Evolutionary conservation across 331 rosid species (phyloP).

Genomic region (Stylosanthes scabra): DNA sequence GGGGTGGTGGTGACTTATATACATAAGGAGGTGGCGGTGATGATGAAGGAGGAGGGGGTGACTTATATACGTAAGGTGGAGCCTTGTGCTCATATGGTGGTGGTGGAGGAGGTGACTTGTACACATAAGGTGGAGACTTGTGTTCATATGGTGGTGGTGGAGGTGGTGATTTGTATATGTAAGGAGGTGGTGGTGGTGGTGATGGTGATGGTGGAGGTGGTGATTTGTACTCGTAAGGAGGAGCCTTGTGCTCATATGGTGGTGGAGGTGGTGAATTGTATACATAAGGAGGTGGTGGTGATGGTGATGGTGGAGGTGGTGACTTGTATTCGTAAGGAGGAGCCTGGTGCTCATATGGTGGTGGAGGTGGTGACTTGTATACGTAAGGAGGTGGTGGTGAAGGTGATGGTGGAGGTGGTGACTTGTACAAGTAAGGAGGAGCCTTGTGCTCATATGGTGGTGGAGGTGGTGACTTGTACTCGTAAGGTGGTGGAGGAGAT

Average conservation of each 20-base stretch:
- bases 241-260: slow-evolving; percentile 38
- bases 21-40: slow-evolving; percentile 42
- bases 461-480: slow-evolving; percentile 44
- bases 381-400: slow-evolving; percentile 42
- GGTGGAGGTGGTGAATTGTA: slow-evolving; percentile 42
- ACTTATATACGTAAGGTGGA: slow-evolving; percentile 30
- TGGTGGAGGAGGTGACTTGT: slow-evolving; percentile 49
- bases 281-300: slow-evolving; percentile 21
- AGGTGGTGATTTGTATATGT: slow-evolving; percentile 42
- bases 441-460: slow-evolving; percentile 21
- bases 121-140: slow-evolving; percentile 26
- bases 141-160: slow-evolving; percentile 38
- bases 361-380: slow-evolving; percentile 49
- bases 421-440: slow-evolving; percentile 39
- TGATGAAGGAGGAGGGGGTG: slow-evolving; percentile 39
- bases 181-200: slow-evolving; percentile 42
- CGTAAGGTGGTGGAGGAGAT: slow-evolving; percentile 31
- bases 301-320: slow-evolving; percentile 24
- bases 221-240: slow-evolving; percentile 18
- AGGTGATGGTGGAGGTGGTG: slow-evolving; percentile 46
- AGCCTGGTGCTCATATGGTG: neutral
- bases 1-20: slow-evolving; percentile 25
- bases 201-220: slow-evolving; percentile 55
- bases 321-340: slow-evolving; percentile 28
- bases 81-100: slow-evolving; percentile 26